A percentile compares a stretch with the other conserved stretches of the same genome.
phyloP scores from a whole-genome alignment of 2,329 filamentous ascomycete genomes.

The Clarireedia homoeocarpa region DNA sequence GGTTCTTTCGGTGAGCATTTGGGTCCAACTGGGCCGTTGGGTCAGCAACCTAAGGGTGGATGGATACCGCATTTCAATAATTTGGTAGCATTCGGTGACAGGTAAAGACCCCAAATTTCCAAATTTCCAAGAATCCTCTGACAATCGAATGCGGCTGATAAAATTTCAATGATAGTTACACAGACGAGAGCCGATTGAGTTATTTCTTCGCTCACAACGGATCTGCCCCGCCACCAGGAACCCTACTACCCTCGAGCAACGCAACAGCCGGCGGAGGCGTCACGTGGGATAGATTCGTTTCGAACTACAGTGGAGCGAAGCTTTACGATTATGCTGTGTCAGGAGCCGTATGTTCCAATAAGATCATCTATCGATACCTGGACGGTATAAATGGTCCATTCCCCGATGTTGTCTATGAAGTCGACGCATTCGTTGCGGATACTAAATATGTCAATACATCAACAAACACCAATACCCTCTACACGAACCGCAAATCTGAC shows the following conservation, averaged over 20 bases:
- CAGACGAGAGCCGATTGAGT: slow-evolving; percentile 58
- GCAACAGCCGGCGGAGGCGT: slow-evolving; percentile 56
- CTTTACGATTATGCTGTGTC: slow-evolving; percentile 64
- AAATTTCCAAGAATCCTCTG: not conserved
- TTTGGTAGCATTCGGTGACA: slow-evolving; percentile 65
- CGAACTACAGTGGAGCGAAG: slow-evolving; percentile 47
- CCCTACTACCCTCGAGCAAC: slow-evolving; percentile 38
- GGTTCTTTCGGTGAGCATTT: not conserved
- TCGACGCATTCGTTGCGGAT: slow-evolving; percentile 49
- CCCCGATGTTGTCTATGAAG: slow-evolving; percentile 55
- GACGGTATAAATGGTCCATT: slow-evolving; percentile 44
- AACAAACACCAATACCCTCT: slow-evolving; percentile 33
- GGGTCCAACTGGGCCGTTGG: no score
- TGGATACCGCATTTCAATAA: slow-evolving; percentile 46
- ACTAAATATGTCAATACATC: slow-evolving; percentile 28
- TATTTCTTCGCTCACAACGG: slow-evolving; percentile 56
- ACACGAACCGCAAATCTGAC: slow-evolving; percentile 37
- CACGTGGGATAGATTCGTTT: slow-evolving; percentile 61
- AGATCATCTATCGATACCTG: slow-evolving; percentile 51
- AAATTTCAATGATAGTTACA: slow-evolving; percentile 42
- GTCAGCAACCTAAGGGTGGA: not conserved
- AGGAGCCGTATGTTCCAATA: slow-evolving; percentile 66
- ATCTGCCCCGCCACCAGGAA: slow-evolving; percentile 53
- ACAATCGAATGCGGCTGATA: not conserved
- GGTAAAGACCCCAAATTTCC: slow-evolving; percentile 30